Evolutionary conservation across 306 rosid genomes (phyloP), one percentile per base, ranked within the genome.

Genomic region (Ziziphus jujuba): DNA sequence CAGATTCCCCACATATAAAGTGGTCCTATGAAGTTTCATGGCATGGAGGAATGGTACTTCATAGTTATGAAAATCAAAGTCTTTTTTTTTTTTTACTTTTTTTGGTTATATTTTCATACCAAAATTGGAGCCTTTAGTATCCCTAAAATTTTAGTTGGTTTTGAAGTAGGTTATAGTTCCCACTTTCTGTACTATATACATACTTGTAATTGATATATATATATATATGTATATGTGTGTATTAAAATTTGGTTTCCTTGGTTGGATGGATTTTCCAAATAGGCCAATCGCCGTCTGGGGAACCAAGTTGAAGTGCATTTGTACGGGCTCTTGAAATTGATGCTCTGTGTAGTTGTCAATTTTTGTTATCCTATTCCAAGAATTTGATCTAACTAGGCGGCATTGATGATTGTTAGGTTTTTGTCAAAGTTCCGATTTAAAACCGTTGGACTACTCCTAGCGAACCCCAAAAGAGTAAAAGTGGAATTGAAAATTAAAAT

Each of bases 151-250:
- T 72, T 60, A 60, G 47, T 56, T 53, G 62, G 57, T 65, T 36
- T 63, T 33, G 24, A 35, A 63, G 74, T 75, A 61, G 78, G 67
- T 63, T 67, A 66, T 66, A 60, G 78, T 44, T 48, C 61, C 57
- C 69, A 33, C 53, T 53, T 61, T 55, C 57, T 65, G 67, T 75
- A 67, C 59, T 75, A 34, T 67, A 56, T 61, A 66, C 58, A 15
- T 62, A 12, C 66, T 35, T 53, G 78, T 23, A 64, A 62, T 65
- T 57, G 31, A 65, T 34, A 60, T 40, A 20, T 31, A 28, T n/a
- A n/a, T n/a, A n/a, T n/a, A n/a, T n/a, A n/a, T n/a, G n/a, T n/a
- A n/a, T n/a, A n/a, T n/a, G n/a, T n/a, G n/a, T n/a, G n/a, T n/a
- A n/a, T n/a, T n/a, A 62, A 63, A 72, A 51, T 71, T 79, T 73